These are phyloP conservation scores for Tuber magnatum DNA, from an alignment of 495 filamentous ascomycete species.

Conservation along the genomic window DNA sequence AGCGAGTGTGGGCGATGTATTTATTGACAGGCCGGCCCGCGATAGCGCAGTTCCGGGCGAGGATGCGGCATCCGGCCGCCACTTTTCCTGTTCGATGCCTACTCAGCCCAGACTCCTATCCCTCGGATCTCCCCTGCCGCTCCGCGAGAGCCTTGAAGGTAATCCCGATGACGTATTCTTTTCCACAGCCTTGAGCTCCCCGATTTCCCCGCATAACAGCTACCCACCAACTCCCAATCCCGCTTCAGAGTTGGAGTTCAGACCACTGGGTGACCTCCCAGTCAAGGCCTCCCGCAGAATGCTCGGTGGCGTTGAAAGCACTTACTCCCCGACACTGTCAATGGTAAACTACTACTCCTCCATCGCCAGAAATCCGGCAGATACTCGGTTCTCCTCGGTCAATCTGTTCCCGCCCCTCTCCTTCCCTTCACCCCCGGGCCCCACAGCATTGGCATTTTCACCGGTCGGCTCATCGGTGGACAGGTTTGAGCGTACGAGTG, in stretches of 20 bases:
- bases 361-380: constrained; percentile 8
- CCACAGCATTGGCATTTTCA: constrained; percentile 7
- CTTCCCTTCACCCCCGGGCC: neutral
- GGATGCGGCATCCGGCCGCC: constrained; percentile 23
- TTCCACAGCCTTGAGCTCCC: neutral
- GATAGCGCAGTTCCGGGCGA: constrained; percentile 9
- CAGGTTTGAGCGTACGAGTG: neutral
- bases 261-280: constrained; percentile 1
- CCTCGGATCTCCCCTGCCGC: neutral
- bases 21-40: constrained; percentile 13
- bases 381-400: constrained; percentile 18
- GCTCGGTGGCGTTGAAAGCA: constrained; percentile 23
- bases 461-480: constrained; percentile 6
- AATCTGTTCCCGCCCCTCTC: constrained; percentile 18
- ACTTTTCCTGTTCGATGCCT: constrained; percentile 32
- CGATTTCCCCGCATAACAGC: neutral
- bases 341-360: constrained; percentile 34
- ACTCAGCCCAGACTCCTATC: constrained; percentile 14
- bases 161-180: neutral
- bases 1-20: constrained; percentile 12
- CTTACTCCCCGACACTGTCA: constrained; percentile 32
- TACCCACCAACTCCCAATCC: neutral
- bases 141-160: neutral
- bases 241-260: neutral
- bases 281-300: constrained; percentile 9